Percentiles rank a stretch among this genome's conserved stretches.
phyloP scores from a whole-genome alignment of 1,284 basidiomycete species.

The Ustilago sp. region DNA sequence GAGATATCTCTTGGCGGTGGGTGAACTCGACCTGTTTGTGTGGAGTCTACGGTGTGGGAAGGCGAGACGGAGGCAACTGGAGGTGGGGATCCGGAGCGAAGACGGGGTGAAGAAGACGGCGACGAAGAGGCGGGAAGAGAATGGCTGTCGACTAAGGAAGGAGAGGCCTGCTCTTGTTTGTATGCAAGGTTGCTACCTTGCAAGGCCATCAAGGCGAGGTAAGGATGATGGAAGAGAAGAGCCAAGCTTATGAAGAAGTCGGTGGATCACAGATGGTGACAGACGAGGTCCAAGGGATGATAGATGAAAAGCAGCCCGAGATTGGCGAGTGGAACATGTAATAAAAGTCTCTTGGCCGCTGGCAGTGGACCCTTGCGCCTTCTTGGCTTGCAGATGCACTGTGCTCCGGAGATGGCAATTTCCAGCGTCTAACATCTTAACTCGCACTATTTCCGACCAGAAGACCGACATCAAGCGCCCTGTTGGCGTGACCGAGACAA shows the following conservation, averaged over 20 bases:
- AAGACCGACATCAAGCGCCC: no score
- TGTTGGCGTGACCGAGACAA: no score
- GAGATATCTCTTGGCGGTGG: neutral
- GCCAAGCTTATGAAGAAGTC: neutral
- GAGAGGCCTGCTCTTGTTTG: slow-evolving; percentile 32
- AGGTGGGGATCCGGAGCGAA: neutral
- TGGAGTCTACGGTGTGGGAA: neutral
- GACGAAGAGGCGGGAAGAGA: slow-evolving; percentile 1
- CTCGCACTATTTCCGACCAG: no score
- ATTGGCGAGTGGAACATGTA: no score
- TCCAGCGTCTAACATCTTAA: no score
- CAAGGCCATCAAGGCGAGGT: slow-evolving; percentile 42
- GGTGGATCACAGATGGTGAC: neutral
- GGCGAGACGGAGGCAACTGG: neutral
- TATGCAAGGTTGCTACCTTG: slow-evolving; percentile 11
- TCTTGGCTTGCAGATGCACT: no score
- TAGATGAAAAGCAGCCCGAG: no score
- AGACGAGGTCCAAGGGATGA: neutral
- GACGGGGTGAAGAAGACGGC: neutral
- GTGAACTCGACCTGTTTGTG: neutral
- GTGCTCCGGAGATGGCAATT: no score
- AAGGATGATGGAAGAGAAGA: slow-evolving; percentile 7
- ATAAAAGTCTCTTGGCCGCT: no score
- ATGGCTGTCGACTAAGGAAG: slow-evolving; percentile 2
- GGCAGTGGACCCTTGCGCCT: no score